These are phyloP conservation scores for Tricladium varicosporioides DNA, from an alignment of 2,329 filamentous ascomycete species.

Conservation along the genomic window DNA sequence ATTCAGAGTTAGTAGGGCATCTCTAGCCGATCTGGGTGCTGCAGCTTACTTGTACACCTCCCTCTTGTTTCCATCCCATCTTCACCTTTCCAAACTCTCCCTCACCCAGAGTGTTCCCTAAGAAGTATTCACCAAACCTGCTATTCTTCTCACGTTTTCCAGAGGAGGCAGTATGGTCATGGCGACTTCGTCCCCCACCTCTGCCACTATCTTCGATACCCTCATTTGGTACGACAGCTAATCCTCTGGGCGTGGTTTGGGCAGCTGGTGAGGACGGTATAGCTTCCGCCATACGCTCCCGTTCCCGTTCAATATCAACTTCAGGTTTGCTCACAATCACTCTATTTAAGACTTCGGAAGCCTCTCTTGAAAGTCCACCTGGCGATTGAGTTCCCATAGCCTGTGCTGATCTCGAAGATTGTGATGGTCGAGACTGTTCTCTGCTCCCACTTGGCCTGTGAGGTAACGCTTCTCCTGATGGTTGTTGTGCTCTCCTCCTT, in stretches of 20 bases:
- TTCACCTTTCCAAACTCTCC: slow-evolving; percentile 99
- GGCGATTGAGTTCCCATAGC: slow-evolving; percentile 48
- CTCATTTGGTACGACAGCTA: slow-evolving; percentile 49
- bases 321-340: slow-evolving; percentile 74
- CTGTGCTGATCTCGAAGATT: slow-evolving; percentile 36
- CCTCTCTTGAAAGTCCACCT: slow-evolving; percentile 66
- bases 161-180: slow-evolving; percentile 48
- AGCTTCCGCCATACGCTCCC: slow-evolving; percentile 65
- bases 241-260: slow-evolving; percentile 44
- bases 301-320: slow-evolving; percentile 69
- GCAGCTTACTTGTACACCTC: slow-evolving; percentile 69
- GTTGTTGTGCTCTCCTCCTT: slow-evolving; percentile 45
- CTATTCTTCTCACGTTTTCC: slow-evolving; percentile 67
- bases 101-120: slow-evolving; percentile 94
- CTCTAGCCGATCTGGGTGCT: not conserved
- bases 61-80: slow-evolving; percentile 95
- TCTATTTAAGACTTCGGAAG: slow-evolving; percentile 75
- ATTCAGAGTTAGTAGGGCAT: not conserved
- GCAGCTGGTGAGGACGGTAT: slow-evolving; percentile 42
- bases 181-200: slow-evolving; percentile 50
- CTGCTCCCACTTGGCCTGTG: slow-evolving; percentile 39
- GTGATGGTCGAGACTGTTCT: slow-evolving; percentile 36
- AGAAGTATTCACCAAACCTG: slow-evolving; percentile 92
- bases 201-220: slow-evolving; percentile 43
- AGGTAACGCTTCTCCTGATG: slow-evolving; percentile 43